Conservation (phyloP, 2,329 filamentous ascomycete genomes). For the Fusarium stilboides region DNA sequence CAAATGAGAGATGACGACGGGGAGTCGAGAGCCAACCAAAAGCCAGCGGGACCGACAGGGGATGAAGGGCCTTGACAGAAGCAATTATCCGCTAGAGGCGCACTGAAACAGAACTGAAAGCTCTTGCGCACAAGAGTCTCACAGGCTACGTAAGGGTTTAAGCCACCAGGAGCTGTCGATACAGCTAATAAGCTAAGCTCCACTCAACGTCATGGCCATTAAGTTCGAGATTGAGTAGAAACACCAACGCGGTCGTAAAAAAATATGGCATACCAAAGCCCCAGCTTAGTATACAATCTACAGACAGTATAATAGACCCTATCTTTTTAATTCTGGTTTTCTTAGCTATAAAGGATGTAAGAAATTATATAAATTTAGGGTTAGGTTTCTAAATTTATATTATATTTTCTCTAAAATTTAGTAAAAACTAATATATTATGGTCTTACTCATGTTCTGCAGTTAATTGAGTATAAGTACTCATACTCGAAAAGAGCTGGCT, state of each 20-base stretch:
- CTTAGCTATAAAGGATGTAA: too few species aligned
- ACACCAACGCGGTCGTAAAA: background rate
- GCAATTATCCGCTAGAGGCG: constrained; percentile 40
- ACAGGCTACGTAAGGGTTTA: constrained; percentile 37
- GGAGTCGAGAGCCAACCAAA: constrained; percentile 42
- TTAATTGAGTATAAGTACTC: too few species aligned
- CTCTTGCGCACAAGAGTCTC: constrained; percentile 7
- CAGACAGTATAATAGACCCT: too few species aligned
- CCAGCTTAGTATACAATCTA: too few species aligned
- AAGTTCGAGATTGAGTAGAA: background rate
- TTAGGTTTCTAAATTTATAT: too few species aligned
- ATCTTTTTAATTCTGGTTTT: too few species aligned
- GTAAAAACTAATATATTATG: too few species aligned
- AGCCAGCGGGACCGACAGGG: constrained; percentile 30
- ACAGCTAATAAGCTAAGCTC: constrained; percentile 18
- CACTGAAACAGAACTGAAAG: constrained; percentile 21
- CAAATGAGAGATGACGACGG: constrained; percentile 39
- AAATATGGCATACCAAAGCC: too few species aligned
- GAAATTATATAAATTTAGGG: too few species aligned
- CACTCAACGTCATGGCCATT: constrained; percentile 35
- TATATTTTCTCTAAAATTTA: too few species aligned
- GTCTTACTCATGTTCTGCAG: too few species aligned
- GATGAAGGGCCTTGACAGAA: constrained; percentile 35
- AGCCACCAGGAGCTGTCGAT: constrained; percentile 39
- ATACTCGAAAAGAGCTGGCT: too few species aligned